Base-by-base conservation (phyloP, 1,284 basidiomycete genomes). In the Marasmius oreades region DNA sequence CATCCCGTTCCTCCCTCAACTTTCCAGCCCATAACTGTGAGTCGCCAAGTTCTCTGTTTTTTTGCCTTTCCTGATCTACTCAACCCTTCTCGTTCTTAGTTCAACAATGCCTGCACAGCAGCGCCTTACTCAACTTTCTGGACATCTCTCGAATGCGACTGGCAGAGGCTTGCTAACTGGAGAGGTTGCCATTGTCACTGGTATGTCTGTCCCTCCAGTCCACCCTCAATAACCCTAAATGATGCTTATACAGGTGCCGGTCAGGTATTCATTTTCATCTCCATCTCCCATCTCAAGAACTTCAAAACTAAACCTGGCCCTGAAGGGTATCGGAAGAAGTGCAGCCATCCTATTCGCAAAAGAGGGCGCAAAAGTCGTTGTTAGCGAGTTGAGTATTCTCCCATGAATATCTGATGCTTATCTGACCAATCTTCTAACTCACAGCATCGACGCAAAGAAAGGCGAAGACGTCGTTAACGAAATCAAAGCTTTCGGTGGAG, bases 321-420 rank as follows among this genome's bases (percentile, higher is more conserved):
- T 46, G 24, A 64, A 90, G 83, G 90, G 89, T 61, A 92, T 93
- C 60, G 90, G 90, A 8, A 79, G 80, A 42, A 84, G 86, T 48
- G 78, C 81, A 42, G 92, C 92, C 2, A 71, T 92, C 44, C 77
- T 92, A 50, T 94, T 92, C 62, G 88, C 91, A 5, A 85, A 84
- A 62, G 92, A 94, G 67, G 92, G 92, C 24, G 92, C 92, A 14
- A 93, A 90, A 68, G 86, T 94, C 45, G 90, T 94, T 60, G 85
- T 88, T 52, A 85, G 85, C 77, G 91, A 90, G 90, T 92, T 42
- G 16, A 7, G n/a, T 20, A 42, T 18, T 42, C 39, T 42, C 2
- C 24, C 18, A 37, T 24, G 5, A 16, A 26, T 23, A 54, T 62
- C 55, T 53, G 59, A 52, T 31, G 45, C 43, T 37, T 4, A 54